phyloP scores from a whole-genome alignment of 2,329 filamentous ascomycete species.

The Clarireedia monteithiana region DNA sequence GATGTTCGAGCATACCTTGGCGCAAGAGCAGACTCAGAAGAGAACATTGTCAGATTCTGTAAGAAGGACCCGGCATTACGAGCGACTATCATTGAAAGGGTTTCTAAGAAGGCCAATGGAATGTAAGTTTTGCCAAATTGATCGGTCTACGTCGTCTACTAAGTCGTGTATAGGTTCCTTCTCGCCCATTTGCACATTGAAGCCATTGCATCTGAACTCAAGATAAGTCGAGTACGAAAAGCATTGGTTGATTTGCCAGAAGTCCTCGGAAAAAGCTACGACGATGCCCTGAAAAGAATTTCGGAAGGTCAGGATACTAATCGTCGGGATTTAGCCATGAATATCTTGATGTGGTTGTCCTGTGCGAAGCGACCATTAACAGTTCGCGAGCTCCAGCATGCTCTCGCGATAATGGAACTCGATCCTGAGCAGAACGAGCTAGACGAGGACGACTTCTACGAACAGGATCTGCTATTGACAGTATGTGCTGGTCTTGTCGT shows the following conservation, averaged over 20 bases:
- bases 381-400: constrained; percentile 34
- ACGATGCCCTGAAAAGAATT: constrained; percentile 33
- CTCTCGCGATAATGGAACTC: constrained; percentile 32
- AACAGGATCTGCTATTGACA: constrained; percentile 10
- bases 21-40: not conserved
- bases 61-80: constrained; percentile 2
- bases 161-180: constrained; percentile 11
- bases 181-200: constrained; percentile 31
- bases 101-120: constrained; percentile 5
- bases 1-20: constrained; percentile 22
- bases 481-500: constrained; percentile 23
- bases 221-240: constrained; percentile 22
- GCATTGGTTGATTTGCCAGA: constrained; percentile 25
- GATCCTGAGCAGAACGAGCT: constrained; percentile 24
- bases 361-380: constrained; percentile 31
- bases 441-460: constrained; percentile 19
- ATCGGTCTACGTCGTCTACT: not conserved
- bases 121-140: not conserved
- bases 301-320: constrained; percentile 10
- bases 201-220: constrained; percentile 24
- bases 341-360: constrained; percentile 32
- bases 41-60: constrained; percentile 3
- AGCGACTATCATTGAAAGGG: not conserved
- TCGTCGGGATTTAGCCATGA: constrained; percentile 1
- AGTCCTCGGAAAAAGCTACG: constrained; percentile 28